Evolutionary conservation across 768 basidiomycete genomes (phyloP).

Genomic region (Podaxis pistillaris): DNA sequence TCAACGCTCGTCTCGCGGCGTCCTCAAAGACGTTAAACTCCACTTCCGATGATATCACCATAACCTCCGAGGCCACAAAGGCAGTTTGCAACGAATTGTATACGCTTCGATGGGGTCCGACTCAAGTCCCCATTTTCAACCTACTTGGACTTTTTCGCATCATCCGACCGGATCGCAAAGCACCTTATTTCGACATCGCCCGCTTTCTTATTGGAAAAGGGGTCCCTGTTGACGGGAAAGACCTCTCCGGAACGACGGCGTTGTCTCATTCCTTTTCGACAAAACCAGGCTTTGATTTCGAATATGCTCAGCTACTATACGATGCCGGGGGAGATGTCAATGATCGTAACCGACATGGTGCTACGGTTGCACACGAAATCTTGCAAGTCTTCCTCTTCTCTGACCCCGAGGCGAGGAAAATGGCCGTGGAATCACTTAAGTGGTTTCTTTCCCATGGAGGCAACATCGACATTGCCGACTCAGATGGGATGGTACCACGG

Average conservation of each 20-base stretch:
- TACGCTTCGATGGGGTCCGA: constrained; percentile 38
- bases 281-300: constrained; percentile 38
- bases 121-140: constrained; percentile 36
- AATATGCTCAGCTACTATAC: constrained; percentile 40
- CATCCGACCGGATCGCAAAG: constrained; percentile 22
- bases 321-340: constrained; percentile 43
- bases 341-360: constrained; percentile 38
- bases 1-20: constrained; percentile 19
- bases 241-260: constrained; percentile 40
- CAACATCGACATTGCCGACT: constrained; percentile 37
- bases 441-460: constrained; percentile 45
- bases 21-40: constrained; percentile 3
- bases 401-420: constrained; percentile 21
- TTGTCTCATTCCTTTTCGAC: constrained; percentile 40
- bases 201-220: constrained; percentile 31
- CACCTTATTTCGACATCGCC: constrained; percentile 28
- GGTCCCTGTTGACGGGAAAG: constrained; percentile 35
- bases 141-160: constrained; percentile 31
- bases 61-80: constrained; percentile 18
- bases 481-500: constrained; percentile 33
- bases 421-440: constrained; percentile 27
- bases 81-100: constrained; percentile 25
- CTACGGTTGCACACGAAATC: constrained; percentile 38
- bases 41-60: constrained; percentile 14
- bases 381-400: constrained; percentile 25